A percentile compares a stretch with the other conserved stretches of the same genome.
Evolutionary conservation across 371 early-diverging fungal species (phyloP).

Genomic region (Coemansia sp.): DNA sequence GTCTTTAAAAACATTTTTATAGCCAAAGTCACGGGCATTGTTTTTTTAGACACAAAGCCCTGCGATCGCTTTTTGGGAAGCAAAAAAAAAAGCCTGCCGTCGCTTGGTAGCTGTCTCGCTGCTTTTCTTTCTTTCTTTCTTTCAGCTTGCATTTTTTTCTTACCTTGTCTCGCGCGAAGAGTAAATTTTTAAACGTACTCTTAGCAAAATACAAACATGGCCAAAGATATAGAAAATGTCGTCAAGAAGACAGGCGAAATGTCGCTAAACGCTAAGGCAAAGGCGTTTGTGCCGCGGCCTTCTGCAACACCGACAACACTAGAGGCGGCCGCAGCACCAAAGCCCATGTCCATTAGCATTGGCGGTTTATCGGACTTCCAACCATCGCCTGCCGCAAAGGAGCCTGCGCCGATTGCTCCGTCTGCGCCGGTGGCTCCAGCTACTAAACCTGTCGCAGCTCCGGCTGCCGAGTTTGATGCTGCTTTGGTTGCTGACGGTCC

Average conservation of each 20-base stretch:
- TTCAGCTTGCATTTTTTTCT: no score
- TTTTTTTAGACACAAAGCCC: no score
- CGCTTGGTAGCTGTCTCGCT: no score
- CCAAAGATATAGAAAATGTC: constrained; percentile 28
- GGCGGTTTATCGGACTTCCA: background rate
- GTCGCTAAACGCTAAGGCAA: constrained; percentile 41
- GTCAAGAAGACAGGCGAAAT: constrained; percentile 27
- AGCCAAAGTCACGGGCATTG: no score
- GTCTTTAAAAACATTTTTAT: no score
- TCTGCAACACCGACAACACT: constrained; percentile 3
- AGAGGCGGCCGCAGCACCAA: constrained; percentile 19
- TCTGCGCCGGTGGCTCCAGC: constrained; percentile 3
- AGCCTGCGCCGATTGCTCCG: background rate
- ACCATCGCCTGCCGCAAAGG: background rate
- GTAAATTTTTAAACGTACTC: background rate
- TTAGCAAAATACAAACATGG: constrained; percentile 19
- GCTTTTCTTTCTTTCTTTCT: background rate
- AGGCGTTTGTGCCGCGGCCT: constrained; percentile 50
- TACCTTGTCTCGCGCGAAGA: no score
- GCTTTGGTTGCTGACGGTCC: background rate
- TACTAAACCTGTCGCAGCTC: constrained; percentile 12
- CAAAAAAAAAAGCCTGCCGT: no score
- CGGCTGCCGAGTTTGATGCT: constrained; percentile 11
- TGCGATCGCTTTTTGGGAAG: no score
- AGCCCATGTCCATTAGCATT: constrained; percentile 14